These are phyloP conservation scores for Dothistroma pini DNA, from an alignment of 2,329 filamentous ascomycete species.

Conservation along the genomic window DNA sequence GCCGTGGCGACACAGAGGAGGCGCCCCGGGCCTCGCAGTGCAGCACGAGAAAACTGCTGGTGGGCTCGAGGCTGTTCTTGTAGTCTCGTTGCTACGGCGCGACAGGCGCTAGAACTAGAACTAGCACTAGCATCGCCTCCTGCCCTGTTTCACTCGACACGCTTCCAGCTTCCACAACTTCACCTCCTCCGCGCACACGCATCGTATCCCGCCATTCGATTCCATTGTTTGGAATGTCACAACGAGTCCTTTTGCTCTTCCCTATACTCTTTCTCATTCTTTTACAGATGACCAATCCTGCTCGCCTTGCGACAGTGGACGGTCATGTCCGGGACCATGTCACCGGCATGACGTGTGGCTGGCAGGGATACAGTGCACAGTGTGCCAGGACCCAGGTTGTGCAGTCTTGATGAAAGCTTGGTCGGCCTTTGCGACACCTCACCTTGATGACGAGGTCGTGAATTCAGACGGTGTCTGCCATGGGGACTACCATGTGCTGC, in stretches of 20 bases:
- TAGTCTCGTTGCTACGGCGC: background rate
- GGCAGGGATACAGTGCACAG: background rate
- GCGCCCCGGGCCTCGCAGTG: slow-evolving; percentile 8
- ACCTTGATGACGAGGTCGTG: background rate
- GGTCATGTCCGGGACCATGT: background rate
- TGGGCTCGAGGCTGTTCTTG: background rate
- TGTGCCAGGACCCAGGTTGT: too few species aligned
- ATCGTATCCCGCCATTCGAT: background rate
- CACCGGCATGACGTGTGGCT: background rate
- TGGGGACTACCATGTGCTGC: too few species aligned
- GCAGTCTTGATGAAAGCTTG: background rate
- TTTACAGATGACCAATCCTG: background rate
- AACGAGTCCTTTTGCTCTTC: background rate
- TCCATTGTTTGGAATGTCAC: too few species aligned
- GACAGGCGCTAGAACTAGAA: background rate
- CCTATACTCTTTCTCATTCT: background rate
- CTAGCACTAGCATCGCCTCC: background rate
- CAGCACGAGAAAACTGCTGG: background rate
- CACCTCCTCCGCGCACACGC: background rate
- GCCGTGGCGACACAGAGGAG: slow-evolving; percentile 14
- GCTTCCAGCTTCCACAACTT: background rate
- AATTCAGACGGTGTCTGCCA: too few species aligned
- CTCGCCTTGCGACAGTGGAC: too few species aligned
- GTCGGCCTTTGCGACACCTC: background rate
- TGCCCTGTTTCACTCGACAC: background rate